phyloP scores from a whole-genome alignment of 768 basidiomycete genomes.

The Mycena albidolilacea region DNA sequence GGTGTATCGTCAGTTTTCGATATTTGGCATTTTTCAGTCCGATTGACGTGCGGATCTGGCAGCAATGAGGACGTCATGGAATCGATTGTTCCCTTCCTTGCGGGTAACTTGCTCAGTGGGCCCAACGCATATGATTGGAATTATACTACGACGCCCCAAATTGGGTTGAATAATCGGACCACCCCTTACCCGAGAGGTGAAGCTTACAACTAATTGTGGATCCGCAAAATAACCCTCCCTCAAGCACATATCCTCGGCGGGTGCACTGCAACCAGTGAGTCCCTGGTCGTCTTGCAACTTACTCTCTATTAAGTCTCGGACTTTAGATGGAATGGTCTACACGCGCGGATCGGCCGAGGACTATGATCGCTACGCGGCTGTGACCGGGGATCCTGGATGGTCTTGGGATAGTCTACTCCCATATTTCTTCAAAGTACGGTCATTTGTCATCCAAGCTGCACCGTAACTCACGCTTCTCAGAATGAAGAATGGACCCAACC shows the following conservation, averaged over 20 bases:
- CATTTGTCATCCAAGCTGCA: neutral
- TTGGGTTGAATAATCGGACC: constrained; percentile 30
- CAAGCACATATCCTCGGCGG: constrained; percentile 45
- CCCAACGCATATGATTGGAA: constrained; percentile 28
- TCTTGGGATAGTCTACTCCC: constrained; percentile 14
- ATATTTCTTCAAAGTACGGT: constrained; percentile 48
- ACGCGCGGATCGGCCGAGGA: no score
- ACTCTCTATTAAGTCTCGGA: no score
- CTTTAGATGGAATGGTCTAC: constrained; percentile 41
- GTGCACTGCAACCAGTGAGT: no score
- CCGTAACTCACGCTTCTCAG: constrained; percentile 40
- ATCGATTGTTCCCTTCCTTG: neutral
- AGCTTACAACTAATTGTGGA: neutral
- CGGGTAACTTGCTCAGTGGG: neutral
- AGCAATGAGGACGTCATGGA: neutral
- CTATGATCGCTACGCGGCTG: no score
- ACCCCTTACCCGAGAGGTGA: constrained; percentile 33
- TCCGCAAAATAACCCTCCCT: neutral
- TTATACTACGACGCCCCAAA: constrained; percentile 34
- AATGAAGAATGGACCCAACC: constrained; percentile 54
- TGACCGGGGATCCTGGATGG: no score
- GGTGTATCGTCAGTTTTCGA: no score
- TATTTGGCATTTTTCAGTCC: no score
- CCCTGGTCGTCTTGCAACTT: no score
- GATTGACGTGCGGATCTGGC: neutral